These are phyloP conservation scores for Barnettozyma salicaria DNA, from an alignment of 805 yeast species.

Conservation along the genomic window DNA sequence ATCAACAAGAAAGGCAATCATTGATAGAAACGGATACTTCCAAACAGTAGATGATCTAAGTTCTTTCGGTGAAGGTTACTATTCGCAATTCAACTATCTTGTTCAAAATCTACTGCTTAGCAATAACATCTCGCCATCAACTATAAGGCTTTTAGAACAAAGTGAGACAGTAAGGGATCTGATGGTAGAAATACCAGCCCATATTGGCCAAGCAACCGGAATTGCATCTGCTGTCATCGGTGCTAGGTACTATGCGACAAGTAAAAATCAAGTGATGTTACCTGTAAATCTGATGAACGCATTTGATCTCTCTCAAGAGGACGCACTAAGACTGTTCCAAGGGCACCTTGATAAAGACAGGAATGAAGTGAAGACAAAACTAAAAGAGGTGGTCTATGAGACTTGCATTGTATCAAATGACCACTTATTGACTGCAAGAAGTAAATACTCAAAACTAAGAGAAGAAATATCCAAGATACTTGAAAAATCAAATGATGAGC, in stretches of 20 bases:
- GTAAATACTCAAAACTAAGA: constrained; percentile 39
- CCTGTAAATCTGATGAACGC: constrained; percentile 58
- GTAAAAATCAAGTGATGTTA: constrained; percentile 39
- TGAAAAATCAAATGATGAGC: constrained; percentile 18
- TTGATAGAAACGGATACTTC: constrained; percentile 42
- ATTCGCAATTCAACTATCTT: constrained; percentile 66
- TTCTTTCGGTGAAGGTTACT: constrained; percentile 73
- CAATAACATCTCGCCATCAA: constrained; percentile 51
- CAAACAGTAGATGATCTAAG: constrained; percentile 52
- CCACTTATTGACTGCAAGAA: constrained; percentile 63
- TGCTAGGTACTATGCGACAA: constrained; percentile 46
- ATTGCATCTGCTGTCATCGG: constrained; percentile 61
- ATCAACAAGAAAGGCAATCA: constrained; percentile 49
- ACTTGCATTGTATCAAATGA: constrained; percentile 75
- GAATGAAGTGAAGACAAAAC: constrained; percentile 28
- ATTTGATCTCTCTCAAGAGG: constrained; percentile 57
- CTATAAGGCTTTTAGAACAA: constrained; percentile 41
- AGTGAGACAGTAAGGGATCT: constrained; percentile 38
- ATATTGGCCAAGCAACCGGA: constrained; percentile 77
- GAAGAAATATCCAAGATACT: constrained; percentile 32
- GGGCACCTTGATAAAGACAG: constrained; percentile 18
- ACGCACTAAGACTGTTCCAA: constrained; percentile 41
- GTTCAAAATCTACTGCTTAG: constrained; percentile 56
- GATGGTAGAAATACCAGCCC: constrained; percentile 63
- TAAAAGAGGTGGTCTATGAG: constrained; percentile 59